These are phyloP conservation scores for Termitomyces sp. DNA, from an alignment of 768 basidiomycete genomes.

Conservation along the genomic window DNA sequence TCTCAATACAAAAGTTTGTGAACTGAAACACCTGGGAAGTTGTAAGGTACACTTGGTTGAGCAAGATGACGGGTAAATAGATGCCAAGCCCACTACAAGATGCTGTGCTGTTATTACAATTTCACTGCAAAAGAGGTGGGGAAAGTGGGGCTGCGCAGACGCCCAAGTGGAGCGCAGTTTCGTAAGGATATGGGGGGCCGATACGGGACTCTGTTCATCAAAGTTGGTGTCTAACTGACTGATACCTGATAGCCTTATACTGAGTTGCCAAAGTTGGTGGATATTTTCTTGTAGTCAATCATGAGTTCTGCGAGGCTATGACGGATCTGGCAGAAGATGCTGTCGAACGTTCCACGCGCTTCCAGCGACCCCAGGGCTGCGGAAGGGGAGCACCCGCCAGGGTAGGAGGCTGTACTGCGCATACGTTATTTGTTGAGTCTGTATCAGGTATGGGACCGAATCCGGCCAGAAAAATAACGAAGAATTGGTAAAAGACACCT, in stretches of 20 bases:
- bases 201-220: background rate
- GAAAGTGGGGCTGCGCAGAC: background rate
- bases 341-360: background rate
- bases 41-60: too few species aligned
- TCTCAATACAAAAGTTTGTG: background rate
- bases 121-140: background rate
- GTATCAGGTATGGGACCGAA: background rate
- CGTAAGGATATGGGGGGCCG: background rate
- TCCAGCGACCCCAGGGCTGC: conserved; percentile 1
- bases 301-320: background rate
- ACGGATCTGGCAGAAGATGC: background rate
- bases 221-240: background rate
- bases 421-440: background rate
- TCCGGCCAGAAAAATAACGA: background rate
- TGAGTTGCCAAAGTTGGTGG: background rate
- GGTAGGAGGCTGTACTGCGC: background rate
- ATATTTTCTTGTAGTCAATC: background rate
- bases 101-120: background rate
- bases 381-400: background rate
- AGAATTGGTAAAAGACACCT: too few species aligned
- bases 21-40: background rate
- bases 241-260: background rate
- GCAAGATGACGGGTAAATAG: background rate
- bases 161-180: background rate
- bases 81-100: background rate